Evolutionary conservation across 2,329 filamentous ascomycete genomes (phyloP).

Genomic region (Bipolaris zeicola): DNA sequence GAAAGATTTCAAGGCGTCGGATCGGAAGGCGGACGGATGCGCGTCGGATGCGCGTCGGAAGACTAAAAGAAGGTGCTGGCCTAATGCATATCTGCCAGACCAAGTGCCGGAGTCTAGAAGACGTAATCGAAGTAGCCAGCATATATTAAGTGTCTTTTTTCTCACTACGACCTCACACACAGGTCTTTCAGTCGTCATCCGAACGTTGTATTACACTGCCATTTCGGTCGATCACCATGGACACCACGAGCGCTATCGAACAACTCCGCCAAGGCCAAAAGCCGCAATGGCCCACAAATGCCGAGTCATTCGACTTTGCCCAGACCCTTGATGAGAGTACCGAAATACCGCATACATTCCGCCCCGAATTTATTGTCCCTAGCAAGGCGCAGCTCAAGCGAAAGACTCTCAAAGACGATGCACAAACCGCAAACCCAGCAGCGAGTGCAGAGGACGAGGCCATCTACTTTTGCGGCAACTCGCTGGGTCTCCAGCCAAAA

Average conservation of each 20-base stretch:
- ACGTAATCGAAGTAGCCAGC: conserved; percentile 15
- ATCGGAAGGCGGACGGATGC: conserved; percentile 16
- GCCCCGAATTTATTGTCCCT: conserved; percentile 76
- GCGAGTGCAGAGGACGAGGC: conserved; percentile 52
- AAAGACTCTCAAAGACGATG: conserved; percentile 54
- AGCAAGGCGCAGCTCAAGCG: conserved; percentile 73
- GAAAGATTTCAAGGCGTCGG: background rate
- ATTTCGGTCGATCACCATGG: conserved; percentile 25
- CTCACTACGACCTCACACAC: conserved; percentile 1
- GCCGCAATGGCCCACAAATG: conserved; percentile 33
- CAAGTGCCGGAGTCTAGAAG: conserved; percentile 10
- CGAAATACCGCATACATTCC: conserved; percentile 49
- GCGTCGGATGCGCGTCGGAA: conserved; percentile 7
- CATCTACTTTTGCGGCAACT: conserved; percentile 89
- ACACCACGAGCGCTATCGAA: conserved; percentile 29
- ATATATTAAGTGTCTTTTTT: conserved; percentile 13
- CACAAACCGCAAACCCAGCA: conserved; percentile 29
- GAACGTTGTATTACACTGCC: background rate
- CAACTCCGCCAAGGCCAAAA: conserved; percentile 39
- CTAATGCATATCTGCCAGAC: conserved; percentile 11
- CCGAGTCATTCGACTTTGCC: conserved; percentile 33
- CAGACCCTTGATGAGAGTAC: conserved; percentile 35
- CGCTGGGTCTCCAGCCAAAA: conserved; percentile 80
- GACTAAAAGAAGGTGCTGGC: conserved; percentile 24
- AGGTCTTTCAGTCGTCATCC: background rate